Evolutionary conservation across 495 filamentous ascomycete species (phyloP).

Genomic region (Xylaria cubensis): DNA sequence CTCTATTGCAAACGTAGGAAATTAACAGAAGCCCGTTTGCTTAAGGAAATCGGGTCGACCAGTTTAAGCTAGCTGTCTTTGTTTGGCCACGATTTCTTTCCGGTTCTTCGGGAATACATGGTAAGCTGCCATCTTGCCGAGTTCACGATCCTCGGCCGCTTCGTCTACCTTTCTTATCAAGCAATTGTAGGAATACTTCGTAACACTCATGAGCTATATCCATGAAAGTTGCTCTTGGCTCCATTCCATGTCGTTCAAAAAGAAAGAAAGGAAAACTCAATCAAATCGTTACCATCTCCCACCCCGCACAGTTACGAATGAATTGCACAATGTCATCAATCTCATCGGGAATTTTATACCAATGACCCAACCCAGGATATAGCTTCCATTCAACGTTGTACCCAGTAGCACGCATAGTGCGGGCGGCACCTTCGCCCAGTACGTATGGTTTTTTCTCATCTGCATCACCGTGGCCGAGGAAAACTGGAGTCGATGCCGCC

Average conservation of each 20-base stretch:
- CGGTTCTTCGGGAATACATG: too few species aligned
- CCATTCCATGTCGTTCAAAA: not conserved
- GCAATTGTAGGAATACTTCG: not conserved
- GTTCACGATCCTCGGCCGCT: not conserved
- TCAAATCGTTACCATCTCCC: not conserved
- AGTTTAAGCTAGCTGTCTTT: too few species aligned
- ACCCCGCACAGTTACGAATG: not conserved
- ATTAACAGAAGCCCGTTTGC: too few species aligned
- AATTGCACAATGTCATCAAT: conserved; percentile 58
- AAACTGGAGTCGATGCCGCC: conserved; percentile 43
- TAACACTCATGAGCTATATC: not conserved
- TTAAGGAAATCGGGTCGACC: too few species aligned
- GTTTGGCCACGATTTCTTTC: too few species aligned
- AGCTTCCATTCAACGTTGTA: conserved; percentile 50
- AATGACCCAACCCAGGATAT: conserved; percentile 55
- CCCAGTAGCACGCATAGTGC: conserved; percentile 41
- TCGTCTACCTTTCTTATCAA: not conserved
- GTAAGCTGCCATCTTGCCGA: not conserved
- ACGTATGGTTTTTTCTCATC: conserved; percentile 49
- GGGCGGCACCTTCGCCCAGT: conserved; percentile 36
- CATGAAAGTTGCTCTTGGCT: not conserved
- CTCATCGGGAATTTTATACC: conserved; percentile 60
- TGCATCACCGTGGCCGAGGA: conserved; percentile 53
- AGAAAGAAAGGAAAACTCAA: not conserved
- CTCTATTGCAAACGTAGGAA: too few species aligned